Conservation (phyloP, 352 stramenopile genomes). For the Globisporangium nunn region DNA sequence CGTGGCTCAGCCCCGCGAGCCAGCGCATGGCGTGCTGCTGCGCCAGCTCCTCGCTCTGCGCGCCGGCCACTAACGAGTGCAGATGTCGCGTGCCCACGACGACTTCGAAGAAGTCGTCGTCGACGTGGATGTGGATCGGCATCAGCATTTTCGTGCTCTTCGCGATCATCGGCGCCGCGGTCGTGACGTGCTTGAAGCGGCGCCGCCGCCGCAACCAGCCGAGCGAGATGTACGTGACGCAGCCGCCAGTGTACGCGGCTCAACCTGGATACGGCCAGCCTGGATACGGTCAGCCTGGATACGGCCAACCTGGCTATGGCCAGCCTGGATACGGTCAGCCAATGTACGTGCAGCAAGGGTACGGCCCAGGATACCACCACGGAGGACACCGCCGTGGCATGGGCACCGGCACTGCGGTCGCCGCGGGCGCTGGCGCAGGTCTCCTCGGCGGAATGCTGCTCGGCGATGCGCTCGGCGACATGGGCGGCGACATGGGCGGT, state of each 20-base stretch:
- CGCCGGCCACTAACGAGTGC: constrained; percentile 29
- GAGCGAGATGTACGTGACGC: constrained; percentile 6
- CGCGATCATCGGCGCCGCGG: constrained; percentile 18
- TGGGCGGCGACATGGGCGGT: constrained; percentile 27
- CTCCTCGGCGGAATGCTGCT: constrained; percentile 32
- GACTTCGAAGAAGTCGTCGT: constrained; percentile 10
- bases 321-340: constrained; percentile 15
- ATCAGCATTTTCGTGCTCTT: constrained; percentile 22
- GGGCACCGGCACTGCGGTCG: constrained; percentile 27
- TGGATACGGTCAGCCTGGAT: constrained; percentile 13
- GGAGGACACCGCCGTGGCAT: constrained; percentile 20
- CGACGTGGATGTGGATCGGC: constrained; percentile 19
- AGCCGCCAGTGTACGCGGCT: constrained; percentile 4
- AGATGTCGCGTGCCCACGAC: constrained; percentile 14
- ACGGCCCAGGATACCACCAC: constrained; percentile 10
- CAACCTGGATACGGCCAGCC: constrained; percentile 20
- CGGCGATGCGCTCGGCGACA: constrained; percentile 29
- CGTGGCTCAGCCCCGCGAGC: constrained; percentile 32
- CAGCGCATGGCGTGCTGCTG: constrained; percentile 45
- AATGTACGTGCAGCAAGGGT: constrained; percentile 16
- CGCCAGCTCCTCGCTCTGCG: constrained; percentile 23
- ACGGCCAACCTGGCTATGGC: constrained; percentile 15
- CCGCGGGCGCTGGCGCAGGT: constrained; percentile 28
- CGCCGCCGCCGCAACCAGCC: constrained; percentile 19
- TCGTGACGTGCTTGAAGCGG: constrained; percentile 27